phyloP scores from a whole-genome alignment of 2,329 filamentous ascomycete genomes.

The Arthrocladium fulminans region DNA sequence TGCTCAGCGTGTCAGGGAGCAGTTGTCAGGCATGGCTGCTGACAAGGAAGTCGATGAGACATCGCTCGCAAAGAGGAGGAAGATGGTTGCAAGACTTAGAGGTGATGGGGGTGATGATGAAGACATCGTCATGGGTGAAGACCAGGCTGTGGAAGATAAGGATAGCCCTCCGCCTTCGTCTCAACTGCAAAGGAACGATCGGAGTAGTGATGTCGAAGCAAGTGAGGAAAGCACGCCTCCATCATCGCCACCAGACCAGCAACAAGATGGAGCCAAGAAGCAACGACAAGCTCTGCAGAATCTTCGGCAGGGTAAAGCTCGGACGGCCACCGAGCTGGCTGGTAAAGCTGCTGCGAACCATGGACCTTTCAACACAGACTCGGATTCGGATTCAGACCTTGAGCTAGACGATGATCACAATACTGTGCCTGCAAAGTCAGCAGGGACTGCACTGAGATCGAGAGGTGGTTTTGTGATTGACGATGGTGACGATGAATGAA shows the following conservation, averaged over 20 bases:
- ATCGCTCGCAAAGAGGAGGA: neutral
- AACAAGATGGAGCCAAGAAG: constrained; percentile 3
- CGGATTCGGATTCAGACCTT: constrained; percentile 1
- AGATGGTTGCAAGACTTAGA: constrained; percentile 11
- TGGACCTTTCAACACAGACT: neutral
- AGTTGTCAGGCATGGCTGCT: constrained; percentile 28
- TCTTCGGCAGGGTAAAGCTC: constrained; percentile 8
- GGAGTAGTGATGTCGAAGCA: constrained; percentile 8
- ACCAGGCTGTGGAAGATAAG: constrained; percentile 9
- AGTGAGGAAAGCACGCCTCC: constrained; percentile 26
- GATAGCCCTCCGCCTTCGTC: neutral
- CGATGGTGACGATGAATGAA: constrained; percentile 20
- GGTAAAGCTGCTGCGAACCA: neutral
- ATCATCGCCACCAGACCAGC: constrained; percentile 20
- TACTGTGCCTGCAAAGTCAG: neutral
- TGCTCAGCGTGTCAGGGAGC: constrained; percentile 40
- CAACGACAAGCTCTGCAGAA: constrained; percentile 8
- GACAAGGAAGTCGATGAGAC: constrained; percentile 1
- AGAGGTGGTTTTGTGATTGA: constrained; percentile 21
- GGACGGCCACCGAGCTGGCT: neutral
- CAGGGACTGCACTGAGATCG: constrained; percentile 7
- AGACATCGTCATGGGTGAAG: no score
- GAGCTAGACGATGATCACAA: constrained; percentile 15
- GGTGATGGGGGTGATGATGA: constrained; percentile 18
- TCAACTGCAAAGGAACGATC: neutral